Percentiles rank a stretch among this genome's conserved stretches.
Evolutionary conservation across 768 basidiomycete genomes (phyloP).

Genomic region (Pisolithus marmoratus): DNA sequence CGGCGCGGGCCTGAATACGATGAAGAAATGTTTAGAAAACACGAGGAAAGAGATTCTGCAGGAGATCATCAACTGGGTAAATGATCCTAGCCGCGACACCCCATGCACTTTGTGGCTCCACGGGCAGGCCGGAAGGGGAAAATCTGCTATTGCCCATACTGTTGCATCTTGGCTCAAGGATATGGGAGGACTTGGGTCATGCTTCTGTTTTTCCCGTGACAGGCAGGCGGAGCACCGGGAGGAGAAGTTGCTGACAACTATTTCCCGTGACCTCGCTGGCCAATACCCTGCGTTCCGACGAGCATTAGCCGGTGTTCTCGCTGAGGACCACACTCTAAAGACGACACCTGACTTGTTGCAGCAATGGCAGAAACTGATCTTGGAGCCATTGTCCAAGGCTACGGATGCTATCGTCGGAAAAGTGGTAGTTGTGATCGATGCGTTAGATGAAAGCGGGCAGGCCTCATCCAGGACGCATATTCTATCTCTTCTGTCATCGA

Average conservation of each 20-base stretch:
- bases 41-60: neutral
- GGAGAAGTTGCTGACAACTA: neutral
- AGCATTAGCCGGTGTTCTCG: neutral
- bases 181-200: neutral
- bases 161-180: neutral
- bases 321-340: neutral
- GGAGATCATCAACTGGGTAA: neutral
- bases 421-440: neutral
- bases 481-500: neutral
- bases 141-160: conserved; percentile 2
- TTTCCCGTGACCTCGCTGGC: neutral
- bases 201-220: neutral
- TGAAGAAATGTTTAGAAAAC: neutral
- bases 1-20: neutral
- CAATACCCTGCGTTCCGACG: neutral
- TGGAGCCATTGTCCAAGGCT: neutral
- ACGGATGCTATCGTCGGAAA: neutral
- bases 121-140: neutral
- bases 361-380: neutral
- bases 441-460: neutral
- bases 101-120: neutral
- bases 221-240: neutral
- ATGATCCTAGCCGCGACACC: neutral
- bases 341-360: neutral
- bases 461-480: neutral